Conservation (phyloP, 148 eudicot genomes). For the Bassia scoparia region DNA sequence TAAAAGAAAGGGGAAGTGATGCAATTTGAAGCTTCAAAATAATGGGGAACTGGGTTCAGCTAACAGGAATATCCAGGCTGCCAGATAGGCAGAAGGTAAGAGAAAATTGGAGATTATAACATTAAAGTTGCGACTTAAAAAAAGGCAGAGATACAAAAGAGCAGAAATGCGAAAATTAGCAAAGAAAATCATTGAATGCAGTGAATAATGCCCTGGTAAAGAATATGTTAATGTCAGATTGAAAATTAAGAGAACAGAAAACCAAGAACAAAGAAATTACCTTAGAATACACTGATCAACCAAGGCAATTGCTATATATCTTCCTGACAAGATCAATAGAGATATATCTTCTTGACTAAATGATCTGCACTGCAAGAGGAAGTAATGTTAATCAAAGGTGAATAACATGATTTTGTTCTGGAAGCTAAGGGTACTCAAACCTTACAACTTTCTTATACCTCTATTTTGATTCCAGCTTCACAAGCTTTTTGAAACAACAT, state of each 20-base stretch:
- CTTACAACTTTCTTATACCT: conserved; percentile 44
- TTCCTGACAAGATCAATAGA: conserved; percentile 75
- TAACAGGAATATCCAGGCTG: neutral
- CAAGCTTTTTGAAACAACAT: conserved; percentile 64
- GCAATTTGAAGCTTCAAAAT: neutral
- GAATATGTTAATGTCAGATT: neutral
- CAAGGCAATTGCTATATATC: conserved; percentile 75
- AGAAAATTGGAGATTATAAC: neutral
- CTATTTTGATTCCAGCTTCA: conserved; percentile 76
- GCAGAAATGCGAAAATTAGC: neutral
- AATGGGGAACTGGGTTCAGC: neutral
- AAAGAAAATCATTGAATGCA: neutral
- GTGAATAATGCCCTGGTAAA: neutral
- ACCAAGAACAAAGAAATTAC: conserved; percentile 29
- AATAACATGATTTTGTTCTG: conserved; percentile 6
- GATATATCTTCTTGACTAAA: conserved; percentile 67
- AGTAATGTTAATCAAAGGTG: conserved; percentile 27
- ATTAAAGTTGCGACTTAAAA: neutral
- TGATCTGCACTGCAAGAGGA: conserved; percentile 88
- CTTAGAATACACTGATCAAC: conserved; percentile 84
- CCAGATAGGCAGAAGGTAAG: neutral
- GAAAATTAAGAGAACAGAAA: neutral
- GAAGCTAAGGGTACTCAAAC: neutral
- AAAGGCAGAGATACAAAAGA: neutral
- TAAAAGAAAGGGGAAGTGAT: neutral